phyloP scores from a whole-genome alignment of 306 rosid species.

The Citrullus mucosospermus region DNA sequence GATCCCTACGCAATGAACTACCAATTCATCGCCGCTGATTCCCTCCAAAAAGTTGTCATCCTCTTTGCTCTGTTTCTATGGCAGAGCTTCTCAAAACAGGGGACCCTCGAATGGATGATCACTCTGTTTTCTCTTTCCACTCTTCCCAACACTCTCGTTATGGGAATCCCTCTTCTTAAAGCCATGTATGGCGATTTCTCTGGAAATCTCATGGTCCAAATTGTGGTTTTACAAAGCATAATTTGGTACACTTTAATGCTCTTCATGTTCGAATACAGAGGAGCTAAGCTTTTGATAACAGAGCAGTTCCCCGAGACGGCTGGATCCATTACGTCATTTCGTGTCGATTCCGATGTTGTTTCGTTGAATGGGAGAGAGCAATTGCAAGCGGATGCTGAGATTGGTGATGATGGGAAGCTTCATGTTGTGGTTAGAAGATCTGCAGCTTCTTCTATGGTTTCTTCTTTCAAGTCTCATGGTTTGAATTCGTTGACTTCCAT shows the following conservation, averaged over 20 bases:
- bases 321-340: conserved; percentile 59
- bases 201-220: conserved; percentile 62
- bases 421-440: conserved; percentile 64
- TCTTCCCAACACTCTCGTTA: conserved; percentile 78
- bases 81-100: conserved; percentile 49
- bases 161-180: conserved; percentile 71
- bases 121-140: conserved; percentile 79
- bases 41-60: conserved; percentile 56
- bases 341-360: conserved; percentile 65
- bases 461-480: conserved; percentile 64
- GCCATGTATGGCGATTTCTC: conserved; percentile 83
- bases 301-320: conserved; percentile 83
- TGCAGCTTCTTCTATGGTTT: conserved; percentile 45
- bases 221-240: conserved; percentile 78
- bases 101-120: conserved; percentile 61
- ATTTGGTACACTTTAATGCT: conserved; percentile 77
- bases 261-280: conserved; percentile 71
- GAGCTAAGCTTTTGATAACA: conserved; percentile 58
- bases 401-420: conserved; percentile 76
- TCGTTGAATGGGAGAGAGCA: conserved; percentile 66
- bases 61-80: conserved; percentile 54
- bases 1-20: conserved; percentile 70
- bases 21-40: conserved; percentile 76
- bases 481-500: conserved; percentile 38
- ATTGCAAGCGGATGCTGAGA: conserved; percentile 56